A percentile compares a stretch with the other conserved stretches of the same genome.
phyloP scores from a whole-genome alignment of 768 basidiomycete genomes.

The Russula brevipes region DNA sequence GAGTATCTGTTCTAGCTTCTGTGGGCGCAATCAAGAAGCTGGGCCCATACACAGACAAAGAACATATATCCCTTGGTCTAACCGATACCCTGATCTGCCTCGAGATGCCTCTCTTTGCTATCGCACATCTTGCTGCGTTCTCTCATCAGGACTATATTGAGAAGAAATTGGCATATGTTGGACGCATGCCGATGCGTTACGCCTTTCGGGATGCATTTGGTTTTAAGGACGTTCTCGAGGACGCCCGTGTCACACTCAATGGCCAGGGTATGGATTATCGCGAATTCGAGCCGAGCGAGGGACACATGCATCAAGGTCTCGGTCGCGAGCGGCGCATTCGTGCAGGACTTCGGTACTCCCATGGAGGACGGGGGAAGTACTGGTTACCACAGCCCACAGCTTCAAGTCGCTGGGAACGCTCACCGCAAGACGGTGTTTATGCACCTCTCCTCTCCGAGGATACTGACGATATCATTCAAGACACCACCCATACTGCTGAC shows the following conservation, averaged over 20 bases:
- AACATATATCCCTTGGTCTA: conserved; percentile 86
- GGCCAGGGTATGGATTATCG: conserved; percentile 95
- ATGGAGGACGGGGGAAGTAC: conserved; percentile 90
- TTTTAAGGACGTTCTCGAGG: conserved; percentile 78
- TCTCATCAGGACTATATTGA: conserved; percentile 85
- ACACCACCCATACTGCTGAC: conserved; percentile 58
- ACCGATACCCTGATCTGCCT: conserved; percentile 90
- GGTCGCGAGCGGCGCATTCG: conserved; percentile 83
- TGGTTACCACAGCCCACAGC: conserved; percentile 77
- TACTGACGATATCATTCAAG: conserved; percentile 58
- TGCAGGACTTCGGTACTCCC: conserved; percentile 86
- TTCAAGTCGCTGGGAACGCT: conserved; percentile 37
- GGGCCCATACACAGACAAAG: conserved; percentile 81
- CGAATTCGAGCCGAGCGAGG: conserved; percentile 94
- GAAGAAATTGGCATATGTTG: conserved; percentile 55
- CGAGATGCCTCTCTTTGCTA: conserved; percentile 96
- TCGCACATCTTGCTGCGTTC: conserved; percentile 95
- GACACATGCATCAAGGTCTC: conserved; percentile 82
- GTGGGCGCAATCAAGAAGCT: conserved; percentile 67
- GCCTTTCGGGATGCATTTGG: conserved; percentile 89
- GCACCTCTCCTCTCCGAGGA: conserved; percentile 71
- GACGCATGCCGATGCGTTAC: conserved; percentile 83
- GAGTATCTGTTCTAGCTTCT: conserved; percentile 83
- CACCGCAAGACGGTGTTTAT: conserved; percentile 51
- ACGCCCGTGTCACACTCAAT: conserved; percentile 71